These are phyloP conservation scores for Arthrobotrys entomopaga DNA, from an alignment of 2,329 filamentous ascomycete species.

Conservation along the genomic window DNA sequence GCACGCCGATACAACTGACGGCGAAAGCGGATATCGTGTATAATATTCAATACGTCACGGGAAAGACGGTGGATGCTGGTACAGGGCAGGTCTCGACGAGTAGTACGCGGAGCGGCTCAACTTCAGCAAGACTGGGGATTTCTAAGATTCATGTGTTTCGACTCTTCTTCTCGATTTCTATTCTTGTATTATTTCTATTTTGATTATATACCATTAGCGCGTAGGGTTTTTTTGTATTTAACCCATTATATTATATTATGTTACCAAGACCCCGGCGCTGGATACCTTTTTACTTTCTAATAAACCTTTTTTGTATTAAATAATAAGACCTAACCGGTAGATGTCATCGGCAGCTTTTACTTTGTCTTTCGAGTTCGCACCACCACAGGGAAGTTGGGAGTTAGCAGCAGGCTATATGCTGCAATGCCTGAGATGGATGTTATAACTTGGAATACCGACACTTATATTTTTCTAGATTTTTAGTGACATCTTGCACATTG, in stretches of 20 bases:
- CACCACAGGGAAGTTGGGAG: too few relatives aligned
- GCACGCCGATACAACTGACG: constrained; percentile 1
- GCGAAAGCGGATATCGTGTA: background rate
- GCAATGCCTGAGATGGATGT: too few relatives aligned
- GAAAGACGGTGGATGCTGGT: constrained; percentile 10
- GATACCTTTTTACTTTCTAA: background rate
- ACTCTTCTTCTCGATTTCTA: background rate
- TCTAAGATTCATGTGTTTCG: background rate
- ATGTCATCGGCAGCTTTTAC: too few relatives aligned
- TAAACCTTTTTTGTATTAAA: background rate
- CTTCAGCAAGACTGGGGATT: constrained; percentile 5
- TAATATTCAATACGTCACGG: constrained; percentile 12
- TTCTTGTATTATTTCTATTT: constrained; percentile 15
- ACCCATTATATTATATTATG: background rate
- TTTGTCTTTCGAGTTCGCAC: too few relatives aligned
- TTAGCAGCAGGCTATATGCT: too few relatives aligned
- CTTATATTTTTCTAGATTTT: too few relatives aligned
- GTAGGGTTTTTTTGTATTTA: background rate
- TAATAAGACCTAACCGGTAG: too few relatives aligned
- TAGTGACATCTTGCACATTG: too few relatives aligned
- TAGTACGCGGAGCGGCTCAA: background rate
- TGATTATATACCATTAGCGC: background rate
- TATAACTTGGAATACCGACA: too few relatives aligned
- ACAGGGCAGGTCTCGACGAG: constrained; percentile 13
- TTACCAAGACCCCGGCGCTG: background rate